Base-by-base conservation (phyloP, 2,329 filamentous ascomycete genomes). In the Myriosclerotinia duriaeana region DNA sequence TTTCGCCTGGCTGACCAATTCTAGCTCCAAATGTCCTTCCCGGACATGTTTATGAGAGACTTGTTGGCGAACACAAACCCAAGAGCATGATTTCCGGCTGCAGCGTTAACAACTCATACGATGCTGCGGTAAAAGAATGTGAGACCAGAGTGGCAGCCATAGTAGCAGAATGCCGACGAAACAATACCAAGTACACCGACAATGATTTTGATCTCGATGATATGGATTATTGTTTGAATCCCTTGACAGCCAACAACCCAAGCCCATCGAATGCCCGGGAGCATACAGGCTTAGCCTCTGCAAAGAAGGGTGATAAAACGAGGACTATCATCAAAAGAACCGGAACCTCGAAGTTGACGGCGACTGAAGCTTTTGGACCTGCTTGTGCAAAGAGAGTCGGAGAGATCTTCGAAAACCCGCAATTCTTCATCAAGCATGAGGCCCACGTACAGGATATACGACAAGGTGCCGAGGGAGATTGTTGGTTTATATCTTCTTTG, bases 401-500 rank as follows among this genome's bases (percentile, higher is more conserved):
- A 1, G 89, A 93, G 72, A 89, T 94, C 34, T 95, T 94, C 70
- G 90, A 92, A 60, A 81, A 85, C 0, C 90, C 91, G 1, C 80
- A 84, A 68, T 95, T 96, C 76, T 95, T 86, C 74, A 87, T 92
- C 68, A 89, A 93, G 70, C 89, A 89, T 0, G 88, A 90, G 2
- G 88, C 86, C 11, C 56, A 64, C 52, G 88, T 90, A 9, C 89
- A 89, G 70, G 91, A 96, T 77, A 88, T 96, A 26, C 85, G 89
- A 42, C 92, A 95, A 76, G 92, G 92, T 1, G 83, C 85, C 11
- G 87, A 89, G 69, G 92, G 92, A 2, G 91, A 96, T 74, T 96
- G 92, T 76, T 96, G 92, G 91, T 85, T 95, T 66, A 87, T 96
- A 80, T 89, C 92, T 8, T 90, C 91, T 0, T 78, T 96, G 53